phyloP scores from a whole-genome alignment of 371 early-diverging fungal species.

The Thermomucor indicae-seudaticae region DNA sequence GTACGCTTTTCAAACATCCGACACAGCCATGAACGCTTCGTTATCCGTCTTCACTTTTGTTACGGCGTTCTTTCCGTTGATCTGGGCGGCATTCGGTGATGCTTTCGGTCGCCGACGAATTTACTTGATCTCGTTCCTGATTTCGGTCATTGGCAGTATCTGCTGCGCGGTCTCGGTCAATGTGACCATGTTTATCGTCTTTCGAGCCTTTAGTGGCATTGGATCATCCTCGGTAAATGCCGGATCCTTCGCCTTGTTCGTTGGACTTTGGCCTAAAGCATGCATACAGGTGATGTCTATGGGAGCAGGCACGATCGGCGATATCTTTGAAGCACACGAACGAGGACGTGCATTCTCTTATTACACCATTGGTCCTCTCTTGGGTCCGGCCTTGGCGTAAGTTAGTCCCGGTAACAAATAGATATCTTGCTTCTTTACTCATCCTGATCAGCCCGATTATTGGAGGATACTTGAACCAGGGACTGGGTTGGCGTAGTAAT shows the following conservation, averaged over 20 bases:
- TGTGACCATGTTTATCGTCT: slow-evolving; percentile 22
- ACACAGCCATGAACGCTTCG: slow-evolving; percentile 25
- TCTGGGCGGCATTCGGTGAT: slow-evolving; percentile 27
- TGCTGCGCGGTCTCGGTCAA: slow-evolving; percentile 22
- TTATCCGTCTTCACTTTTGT: slow-evolving; percentile 18
- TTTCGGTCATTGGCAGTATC: slow-evolving; percentile 18
- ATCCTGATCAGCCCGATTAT: slow-evolving; percentile 27
- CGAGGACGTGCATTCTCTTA: slow-evolving; percentile 40
- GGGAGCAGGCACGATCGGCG: slow-evolving; percentile 44
- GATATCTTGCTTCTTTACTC: not conserved
- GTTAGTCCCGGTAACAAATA: not conserved
- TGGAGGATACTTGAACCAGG: slow-evolving; percentile 41
- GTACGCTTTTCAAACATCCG: slow-evolving; percentile 14
- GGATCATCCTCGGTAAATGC: slow-evolving; percentile 14
- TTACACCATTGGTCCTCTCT: slow-evolving; percentile 34
- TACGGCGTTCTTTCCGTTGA: slow-evolving; percentile 20
- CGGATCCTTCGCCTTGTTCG: not conserved
- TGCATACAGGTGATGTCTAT: slow-evolving; percentile 29
- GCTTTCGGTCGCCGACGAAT: slow-evolving; percentile 17
- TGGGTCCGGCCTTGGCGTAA: slow-evolving; percentile 21
- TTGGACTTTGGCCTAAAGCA: not conserved
- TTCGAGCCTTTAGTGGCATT: slow-evolving; percentile 18
- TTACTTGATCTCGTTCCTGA: slow-evolving; percentile 16
- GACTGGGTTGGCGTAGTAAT: slow-evolving; percentile 39
- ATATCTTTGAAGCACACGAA: slow-evolving; percentile 41